Percentiles rank a stretch among this genome's conserved stretches.
These are phyloP conservation scores for Picea sitchensis DNA, from an alignment of 75 land plant species.

Conservation along the genomic window DNA sequence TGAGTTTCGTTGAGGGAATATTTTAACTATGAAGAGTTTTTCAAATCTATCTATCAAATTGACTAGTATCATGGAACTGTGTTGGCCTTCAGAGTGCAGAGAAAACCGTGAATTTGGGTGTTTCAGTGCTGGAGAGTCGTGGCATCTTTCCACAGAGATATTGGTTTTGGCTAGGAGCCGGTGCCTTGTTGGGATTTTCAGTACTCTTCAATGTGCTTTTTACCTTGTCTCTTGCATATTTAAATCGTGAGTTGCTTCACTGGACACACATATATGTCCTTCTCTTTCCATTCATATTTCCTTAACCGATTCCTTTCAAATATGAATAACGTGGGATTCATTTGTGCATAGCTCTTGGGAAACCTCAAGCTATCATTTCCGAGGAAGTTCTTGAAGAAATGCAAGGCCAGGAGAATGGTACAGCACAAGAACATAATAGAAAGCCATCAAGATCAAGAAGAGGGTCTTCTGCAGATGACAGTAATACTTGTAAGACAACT, in stretches of 20 bases:
- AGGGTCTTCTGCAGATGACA: slow-evolving; percentile 39
- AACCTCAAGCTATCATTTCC: slow-evolving; percentile 71
- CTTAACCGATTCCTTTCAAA: not conserved
- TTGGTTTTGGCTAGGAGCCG: slow-evolving; percentile 87
- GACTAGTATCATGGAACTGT: not conserved
- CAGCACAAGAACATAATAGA: slow-evolving; percentile 9
- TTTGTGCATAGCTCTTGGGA: slow-evolving; percentile 52
- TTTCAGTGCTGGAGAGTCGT: slow-evolving; percentile 34
- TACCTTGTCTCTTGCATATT: slow-evolving; percentile 67
- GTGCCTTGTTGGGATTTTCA: slow-evolving; percentile 58
- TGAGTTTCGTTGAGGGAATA: not conserved
- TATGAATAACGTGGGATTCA: not conserved
- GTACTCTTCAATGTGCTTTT: slow-evolving; percentile 78
- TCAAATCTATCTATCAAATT: not conserved
- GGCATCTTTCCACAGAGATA: slow-evolving; percentile 29
- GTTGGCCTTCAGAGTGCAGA: slow-evolving; percentile 39
- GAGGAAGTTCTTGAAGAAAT: slow-evolving; percentile 56
- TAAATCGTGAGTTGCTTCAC: slow-evolving; percentile 53
- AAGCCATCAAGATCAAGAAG: slow-evolving; percentile 13
- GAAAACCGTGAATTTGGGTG: slow-evolving; percentile 38
- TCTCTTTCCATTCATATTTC: not conserved
- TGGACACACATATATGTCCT: not conserved
- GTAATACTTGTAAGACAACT: slow-evolving; percentile 34
- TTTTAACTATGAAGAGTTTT: not conserved
- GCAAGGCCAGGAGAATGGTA: slow-evolving; percentile 31